A percentile compares a stretch with the other conserved stretches of the same genome.
These are phyloP conservation scores for Pyricularia grisea DNA, from an alignment of 2,329 filamentous ascomycete genomes.

Conservation along the genomic window DNA sequence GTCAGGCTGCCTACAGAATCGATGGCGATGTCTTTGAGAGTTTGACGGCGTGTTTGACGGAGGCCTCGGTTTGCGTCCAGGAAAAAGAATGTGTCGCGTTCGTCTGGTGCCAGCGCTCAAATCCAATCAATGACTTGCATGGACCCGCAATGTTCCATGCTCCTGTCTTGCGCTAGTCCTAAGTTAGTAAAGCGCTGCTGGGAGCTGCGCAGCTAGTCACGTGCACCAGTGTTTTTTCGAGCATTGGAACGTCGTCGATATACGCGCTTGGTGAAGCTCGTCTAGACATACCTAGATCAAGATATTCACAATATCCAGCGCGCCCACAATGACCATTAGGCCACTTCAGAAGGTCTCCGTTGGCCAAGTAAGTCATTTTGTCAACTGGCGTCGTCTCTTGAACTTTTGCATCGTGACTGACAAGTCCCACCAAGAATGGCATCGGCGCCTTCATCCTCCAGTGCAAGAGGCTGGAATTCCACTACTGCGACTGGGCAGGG, in stretches of 20 bases:
- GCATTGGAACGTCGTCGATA: background rate
- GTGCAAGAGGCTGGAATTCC: constrained; percentile 91
- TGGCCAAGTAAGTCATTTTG: constrained; percentile 9
- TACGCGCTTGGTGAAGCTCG: background rate
- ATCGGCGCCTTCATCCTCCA: constrained; percentile 93
- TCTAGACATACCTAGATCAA: background rate
- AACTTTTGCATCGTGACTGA: constrained; percentile 1
- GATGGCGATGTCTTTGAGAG: background rate
- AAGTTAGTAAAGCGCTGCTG: background rate
- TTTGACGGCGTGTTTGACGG: background rate
- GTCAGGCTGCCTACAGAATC: background rate
- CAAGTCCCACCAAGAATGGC: constrained; percentile 60
- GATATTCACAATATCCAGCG: background rate
- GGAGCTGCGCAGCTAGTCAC: background rate
- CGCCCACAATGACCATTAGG: constrained; percentile 12
- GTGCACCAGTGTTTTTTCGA: background rate
- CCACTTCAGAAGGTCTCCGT: constrained; percentile 13
- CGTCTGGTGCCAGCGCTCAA: background rate
- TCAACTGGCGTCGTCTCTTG: background rate
- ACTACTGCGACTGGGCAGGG: constrained; percentile 95
- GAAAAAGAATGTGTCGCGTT: background rate
- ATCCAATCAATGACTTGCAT: background rate
- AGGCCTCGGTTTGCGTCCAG: background rate
- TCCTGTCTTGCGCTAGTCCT: background rate
- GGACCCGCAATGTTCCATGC: background rate